Evolutionary conservation across 2,329 filamentous ascomycete genomes (phyloP), one percentile per base, ranked within the genome.

Genomic region (Anthostomella pinea): DNA sequence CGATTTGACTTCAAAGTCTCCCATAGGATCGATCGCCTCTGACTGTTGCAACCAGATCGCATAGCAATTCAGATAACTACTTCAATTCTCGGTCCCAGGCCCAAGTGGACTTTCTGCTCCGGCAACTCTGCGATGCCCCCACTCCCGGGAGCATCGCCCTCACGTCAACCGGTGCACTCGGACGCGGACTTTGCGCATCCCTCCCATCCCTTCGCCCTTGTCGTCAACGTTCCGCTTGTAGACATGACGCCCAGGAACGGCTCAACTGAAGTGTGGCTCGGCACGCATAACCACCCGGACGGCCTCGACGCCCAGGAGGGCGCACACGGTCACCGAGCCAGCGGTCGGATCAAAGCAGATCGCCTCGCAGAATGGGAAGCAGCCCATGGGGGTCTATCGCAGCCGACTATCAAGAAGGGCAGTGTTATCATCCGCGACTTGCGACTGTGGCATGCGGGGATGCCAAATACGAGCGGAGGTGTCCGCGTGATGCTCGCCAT

Each of bases 381-480:
- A 3, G 46, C 61, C 2, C 56, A 67, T 6, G 45, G 45, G 2
- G 64, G 68, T 5, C 73, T 73, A 0, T 52, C 67, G 8, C 76
- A 80, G 48, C 73, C 75, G 0, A 37, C 57, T 3, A 66, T 79
- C 1, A 63, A 63, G 22, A 77, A 76, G 47, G 77, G 79, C 0
- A 72, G 73, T 24, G 52, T 82, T 15, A 64, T 81, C 22, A 52
- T 83, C 19, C 66, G 80, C 2, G 79, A 83, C 52, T 55, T 83
- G 35, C 62, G 78, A 16, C 66, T 81, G 5, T 83, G 79, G 78
- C 78, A 83, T 53, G 77, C 75, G 0, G 79, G 78, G 0, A 79
- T 80, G 71, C 77, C 77, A 2, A 82, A 83, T 46, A 49, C 57
- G 26, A 72, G 69, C 1, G 55, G 66, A 4, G 58, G 68, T 6